Percentiles rank a stretch among this genome's conserved stretches.
phyloP scores from a whole-genome alignment of 2,329 filamentous ascomycete genomes.

The Blastomyces emzantsi region DNA sequence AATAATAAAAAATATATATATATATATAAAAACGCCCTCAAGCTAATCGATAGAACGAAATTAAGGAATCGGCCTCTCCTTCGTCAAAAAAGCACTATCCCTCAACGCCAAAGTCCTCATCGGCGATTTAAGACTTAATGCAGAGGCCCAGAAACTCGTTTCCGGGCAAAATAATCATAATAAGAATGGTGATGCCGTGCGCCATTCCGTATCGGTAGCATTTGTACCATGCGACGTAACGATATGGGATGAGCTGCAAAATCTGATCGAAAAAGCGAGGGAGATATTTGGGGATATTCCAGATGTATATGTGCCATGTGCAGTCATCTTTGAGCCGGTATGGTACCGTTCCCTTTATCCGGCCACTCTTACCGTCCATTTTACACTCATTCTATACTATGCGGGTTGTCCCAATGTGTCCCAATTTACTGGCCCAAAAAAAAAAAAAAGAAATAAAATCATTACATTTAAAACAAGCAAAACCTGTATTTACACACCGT shows the following conservation, averaged over 20 bases:
- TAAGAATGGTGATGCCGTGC: neutral
- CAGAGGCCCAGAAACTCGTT: slow-evolving; percentile 24
- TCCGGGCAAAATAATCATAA: neutral
- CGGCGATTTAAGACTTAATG: slow-evolving; percentile 27
- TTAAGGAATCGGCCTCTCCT: slow-evolving; percentile 26
- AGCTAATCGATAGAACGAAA: neutral
- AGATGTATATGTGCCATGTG: slow-evolving; percentile 31
- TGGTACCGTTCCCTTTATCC: slow-evolving; percentile 3
- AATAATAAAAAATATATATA: too few relatives aligned
- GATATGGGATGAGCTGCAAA: slow-evolving; percentile 24
- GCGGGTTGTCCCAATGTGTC: too few relatives aligned
- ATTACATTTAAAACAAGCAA: too few relatives aligned
- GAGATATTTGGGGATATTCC: slow-evolving; percentile 26
- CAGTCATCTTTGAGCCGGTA: slow-evolving; percentile 34
- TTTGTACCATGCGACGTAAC: slow-evolving; percentile 29
- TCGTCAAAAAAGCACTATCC: slow-evolving; percentile 19
- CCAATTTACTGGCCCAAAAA: neutral
- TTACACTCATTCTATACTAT: neutral
- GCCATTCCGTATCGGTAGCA: slow-evolving; percentile 12
- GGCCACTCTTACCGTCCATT: neutral
- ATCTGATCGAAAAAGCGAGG: slow-evolving; percentile 20
- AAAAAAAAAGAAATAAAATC: neutral
- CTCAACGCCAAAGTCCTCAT: slow-evolving; percentile 25
- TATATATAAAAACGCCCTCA: too few relatives aligned
- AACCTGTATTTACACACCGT: neutral